These are phyloP conservation scores for Lentinus brumalis DNA, from an alignment of 768 basidiomycete species.

Conservation along the genomic window DNA sequence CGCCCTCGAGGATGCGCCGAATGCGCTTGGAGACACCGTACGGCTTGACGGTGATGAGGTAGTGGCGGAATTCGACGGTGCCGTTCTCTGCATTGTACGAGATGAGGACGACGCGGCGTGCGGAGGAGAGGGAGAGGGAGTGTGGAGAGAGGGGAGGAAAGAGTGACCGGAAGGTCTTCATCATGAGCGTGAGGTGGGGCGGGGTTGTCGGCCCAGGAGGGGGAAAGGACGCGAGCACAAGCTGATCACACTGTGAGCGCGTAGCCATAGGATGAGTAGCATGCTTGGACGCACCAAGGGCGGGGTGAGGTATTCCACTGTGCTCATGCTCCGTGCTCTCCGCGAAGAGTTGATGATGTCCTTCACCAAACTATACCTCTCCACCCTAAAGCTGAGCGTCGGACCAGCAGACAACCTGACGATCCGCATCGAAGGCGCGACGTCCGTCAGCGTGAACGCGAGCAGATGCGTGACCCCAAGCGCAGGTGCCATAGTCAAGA, in stretches of 20 bases:
- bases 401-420: conserved; percentile 88
- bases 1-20: conserved; percentile 78
- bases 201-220: conserved; percentile 73
- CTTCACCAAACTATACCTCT: conserved; percentile 90
- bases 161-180: conserved; percentile 95
- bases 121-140: conserved; percentile 79
- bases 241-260: conserved; percentile 45
- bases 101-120: conserved; percentile 90
- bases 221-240: conserved; percentile 89
- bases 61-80: conserved; percentile 93
- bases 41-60: conserved; percentile 91
- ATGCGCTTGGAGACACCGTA: conserved; percentile 93
- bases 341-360: conserved; percentile 71
- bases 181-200: conserved; percentile 84
- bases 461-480: conserved; percentile 91
- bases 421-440: conserved; percentile 85
- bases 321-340: conserved; percentile 72
- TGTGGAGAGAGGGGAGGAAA: conserved; percentile 92
- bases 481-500: conserved; percentile 86
- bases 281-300: conserved; percentile 67
- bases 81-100: conserved; percentile 86
- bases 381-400: conserved; percentile 89
- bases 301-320: conserved; percentile 84
- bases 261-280: neutral
- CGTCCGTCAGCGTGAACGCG: conserved; percentile 84